Conservation (phyloP, 805 yeast species). For the Wickerhamiella musiphila region DNA sequence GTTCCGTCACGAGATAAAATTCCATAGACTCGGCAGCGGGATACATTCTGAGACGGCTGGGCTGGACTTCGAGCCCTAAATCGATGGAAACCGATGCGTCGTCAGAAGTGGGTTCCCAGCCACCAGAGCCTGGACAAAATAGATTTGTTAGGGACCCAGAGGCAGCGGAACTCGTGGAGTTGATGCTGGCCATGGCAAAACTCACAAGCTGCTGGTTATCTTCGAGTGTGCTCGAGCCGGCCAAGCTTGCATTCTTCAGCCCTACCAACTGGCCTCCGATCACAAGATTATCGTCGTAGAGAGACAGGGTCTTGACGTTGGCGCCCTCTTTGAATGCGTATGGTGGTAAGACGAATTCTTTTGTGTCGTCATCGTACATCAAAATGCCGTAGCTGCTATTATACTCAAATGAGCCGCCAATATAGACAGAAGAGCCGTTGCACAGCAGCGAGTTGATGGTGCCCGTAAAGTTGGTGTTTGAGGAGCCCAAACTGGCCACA, state of each 20-base stretch:
- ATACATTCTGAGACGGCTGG: constrained; percentile 58
- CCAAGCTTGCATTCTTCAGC: constrained; percentile 29
- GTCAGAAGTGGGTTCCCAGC: constrained; percentile 11
- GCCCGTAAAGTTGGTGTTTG: constrained; percentile 4
- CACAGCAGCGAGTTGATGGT: constrained; percentile 29
- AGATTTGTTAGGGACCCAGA: constrained; percentile 18
- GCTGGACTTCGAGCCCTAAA: constrained; percentile 25
- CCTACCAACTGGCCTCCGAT: constrained; percentile 67
- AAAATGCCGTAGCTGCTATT: constrained; percentile 41
- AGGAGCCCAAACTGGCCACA: constrained; percentile 3
- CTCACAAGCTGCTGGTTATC: constrained; percentile 21
- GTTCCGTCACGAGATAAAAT: constrained; percentile 61
- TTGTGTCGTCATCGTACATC: constrained; percentile 35
- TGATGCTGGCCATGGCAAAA: constrained; percentile 13
- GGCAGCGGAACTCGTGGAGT: constrained; percentile 2
- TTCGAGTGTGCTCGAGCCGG: constrained; percentile 13
- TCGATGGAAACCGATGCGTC: constrained; percentile 10
- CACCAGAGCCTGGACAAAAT: constrained; percentile 36
- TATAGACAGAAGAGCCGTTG: constrained; percentile 38
- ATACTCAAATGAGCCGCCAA: constrained; percentile 64
- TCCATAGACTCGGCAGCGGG: constrained; percentile 39
- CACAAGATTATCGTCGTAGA: constrained; percentile 32
- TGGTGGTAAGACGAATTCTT: constrained; percentile 31
- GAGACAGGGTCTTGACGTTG: constrained; percentile 41
- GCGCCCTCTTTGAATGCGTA: constrained; percentile 65